Base-by-base conservation (phyloP, 306 rosid species). In the Cucumis hystrix region DNA sequence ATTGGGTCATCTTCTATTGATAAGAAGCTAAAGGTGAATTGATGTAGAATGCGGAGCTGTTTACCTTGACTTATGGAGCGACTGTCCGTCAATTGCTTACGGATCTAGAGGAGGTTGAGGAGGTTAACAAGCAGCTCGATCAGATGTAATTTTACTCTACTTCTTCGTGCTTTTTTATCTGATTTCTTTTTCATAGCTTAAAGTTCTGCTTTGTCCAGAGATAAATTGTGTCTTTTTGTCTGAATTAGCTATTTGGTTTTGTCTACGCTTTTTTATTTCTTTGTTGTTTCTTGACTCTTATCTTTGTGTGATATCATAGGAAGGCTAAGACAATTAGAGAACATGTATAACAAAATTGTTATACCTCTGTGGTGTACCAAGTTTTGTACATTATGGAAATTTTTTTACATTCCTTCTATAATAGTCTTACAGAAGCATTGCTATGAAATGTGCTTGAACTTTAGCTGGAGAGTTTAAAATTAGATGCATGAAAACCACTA, bases 41-140 rank as follows among this genome's bases (percentile, higher is more conserved):
- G 47, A 28, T 84, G 82, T 61, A 95, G 98, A 92, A 95, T 78
- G 97, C 97, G 16, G 99, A 95, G 88, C 89, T 95, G 2, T 95
- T 95, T 86, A 95, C 97, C 17, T 80, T 95, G 82, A 95, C 99
- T n/a, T 95, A 95, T 28, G 99, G 99, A n/a, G 97, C 99, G n/a
- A 89, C 91, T 56, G 97, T 95, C 80, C 97, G 97, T 58, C 99
- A 95, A 78, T 87, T 95, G 90, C 99, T 95, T 61, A 92, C 99
- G 7, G 99, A 95, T 87, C 91, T 95, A 75, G 99, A 92, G 84
- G 99, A 95, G 86, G 97, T 90, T 28, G 97, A 95, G 75, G 99
- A 95, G 88, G 99, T 95, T 39, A 95, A 95, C 93, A 95, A 90
- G 81, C 97, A 95, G 87, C 96, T 95, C 67, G 97, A 95, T 79